Percentiles rank a stretch among this genome's conserved stretches.
These are phyloP conservation scores for Gossypium raimondii DNA, from an alignment of 345 rosid genomes.

Conservation along the genomic window DNA sequence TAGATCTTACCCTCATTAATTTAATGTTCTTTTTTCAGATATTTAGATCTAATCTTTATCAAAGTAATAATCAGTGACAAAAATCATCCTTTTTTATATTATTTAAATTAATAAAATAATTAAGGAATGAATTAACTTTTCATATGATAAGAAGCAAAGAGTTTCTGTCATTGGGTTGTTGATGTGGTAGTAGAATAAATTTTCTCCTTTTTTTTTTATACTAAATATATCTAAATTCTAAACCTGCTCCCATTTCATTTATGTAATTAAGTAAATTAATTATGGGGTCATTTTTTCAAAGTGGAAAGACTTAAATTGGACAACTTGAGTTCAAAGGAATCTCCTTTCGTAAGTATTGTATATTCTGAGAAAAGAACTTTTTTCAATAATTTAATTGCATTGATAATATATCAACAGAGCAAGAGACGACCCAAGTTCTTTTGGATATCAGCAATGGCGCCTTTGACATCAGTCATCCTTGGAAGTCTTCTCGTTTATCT, in stretches of 20 bases:
- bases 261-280: not conserved
- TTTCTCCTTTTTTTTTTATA: too few relatives aligned
- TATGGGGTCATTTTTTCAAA: not conserved
- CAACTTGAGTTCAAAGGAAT: not conserved
- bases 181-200: not conserved
- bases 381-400: not conserved
- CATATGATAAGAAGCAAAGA: not conserved
- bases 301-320: too few relatives aligned
- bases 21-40: not conserved
- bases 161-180: not conserved
- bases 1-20: not conserved
- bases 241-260: not conserved
- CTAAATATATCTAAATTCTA: not conserved
- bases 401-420: conserved; percentile 37
- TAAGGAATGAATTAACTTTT: too few relatives aligned
- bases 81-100: too few relatives aligned
- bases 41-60: not conserved
- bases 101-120: too few relatives aligned
- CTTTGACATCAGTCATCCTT: conserved; percentile 65
- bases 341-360: not conserved
- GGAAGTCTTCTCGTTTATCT: conserved; percentile 76
- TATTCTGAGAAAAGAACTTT: not conserved
- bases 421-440: conserved; percentile 70
- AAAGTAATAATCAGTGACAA: not conserved
- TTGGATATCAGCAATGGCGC: conserved; percentile 92